phyloP scores from a whole-genome alignment of 257 asterid genomes.

The Nicotiana benthamiana region DNA sequence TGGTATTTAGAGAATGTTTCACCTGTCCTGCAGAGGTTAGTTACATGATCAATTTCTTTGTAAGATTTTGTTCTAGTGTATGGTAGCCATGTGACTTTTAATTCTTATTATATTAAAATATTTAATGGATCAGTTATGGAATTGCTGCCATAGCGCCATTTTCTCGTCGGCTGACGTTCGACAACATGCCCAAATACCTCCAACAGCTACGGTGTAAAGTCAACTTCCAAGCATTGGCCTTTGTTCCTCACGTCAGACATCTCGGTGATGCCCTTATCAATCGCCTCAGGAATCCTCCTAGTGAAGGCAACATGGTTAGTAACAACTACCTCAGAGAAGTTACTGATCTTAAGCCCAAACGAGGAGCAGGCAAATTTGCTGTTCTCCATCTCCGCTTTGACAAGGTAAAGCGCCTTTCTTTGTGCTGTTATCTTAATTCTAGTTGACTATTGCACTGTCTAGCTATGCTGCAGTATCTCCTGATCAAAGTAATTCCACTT shows the following conservation, averaged over 20 bases:
- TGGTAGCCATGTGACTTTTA: not conserved
- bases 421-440: not conserved
- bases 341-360: constrained; percentile 24
- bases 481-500: not conserved
- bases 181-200: constrained; percentile 84
- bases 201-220: constrained; percentile 94
- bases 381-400: constrained; percentile 96
- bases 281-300: constrained; percentile 56
- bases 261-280: constrained; percentile 83
- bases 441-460: not conserved
- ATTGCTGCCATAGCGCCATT: constrained; percentile 95
- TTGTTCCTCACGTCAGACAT: constrained; percentile 82
- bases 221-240: constrained; percentile 78
- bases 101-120: not conserved
- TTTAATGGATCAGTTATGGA: constrained; percentile 57
- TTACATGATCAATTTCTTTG: constrained; percentile 2
- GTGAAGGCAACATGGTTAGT: constrained; percentile 28
- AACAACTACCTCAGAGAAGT: constrained; percentile 40
- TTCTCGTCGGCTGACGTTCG: constrained; percentile 89
- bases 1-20: constrained; percentile 86
- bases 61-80: not conserved
- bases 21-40: constrained; percentile 78
- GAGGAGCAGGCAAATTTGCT: constrained; percentile 63
- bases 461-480: not conserved
- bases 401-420: constrained; percentile 39